Percentiles rank a stretch among this genome's conserved stretches.
Evolutionary conservation across 1,284 basidiomycete genomes (phyloP).

Genomic region (Agroathelia rolfsii): DNA sequence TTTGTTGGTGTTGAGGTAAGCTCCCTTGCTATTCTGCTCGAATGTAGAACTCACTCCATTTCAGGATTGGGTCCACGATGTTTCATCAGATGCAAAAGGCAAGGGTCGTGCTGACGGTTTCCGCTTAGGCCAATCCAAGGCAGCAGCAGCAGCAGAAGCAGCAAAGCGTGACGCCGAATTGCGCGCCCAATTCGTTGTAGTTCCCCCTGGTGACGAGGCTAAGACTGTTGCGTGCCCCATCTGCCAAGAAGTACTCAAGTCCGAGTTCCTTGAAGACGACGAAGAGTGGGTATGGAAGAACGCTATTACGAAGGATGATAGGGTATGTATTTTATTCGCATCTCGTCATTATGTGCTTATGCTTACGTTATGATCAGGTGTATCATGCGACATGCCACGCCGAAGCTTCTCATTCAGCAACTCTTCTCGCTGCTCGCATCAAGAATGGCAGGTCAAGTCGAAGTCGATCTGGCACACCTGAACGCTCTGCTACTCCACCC

Average conservation of each 20-base stretch:
- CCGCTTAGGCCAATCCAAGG: constrained; percentile 42
- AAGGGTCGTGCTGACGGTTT: constrained; percentile 48
- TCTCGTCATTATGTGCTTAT: constrained; percentile 1
- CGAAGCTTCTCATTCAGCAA: constrained; percentile 58
- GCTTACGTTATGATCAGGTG: constrained; percentile 34
- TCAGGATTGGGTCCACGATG: constrained; percentile 81
- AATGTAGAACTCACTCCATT: constrained; percentile 11
- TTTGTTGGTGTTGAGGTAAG: constrained; percentile 78
- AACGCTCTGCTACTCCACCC: constrained; percentile 27
- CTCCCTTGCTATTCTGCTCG: constrained; percentile 14
- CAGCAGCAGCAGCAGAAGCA: constrained; percentile 53
- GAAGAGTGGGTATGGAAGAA: constrained; percentile 99
- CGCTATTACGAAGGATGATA: constrained; percentile 74
- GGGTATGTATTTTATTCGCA: constrained; percentile 42
- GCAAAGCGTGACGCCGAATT: constrained; percentile 68
- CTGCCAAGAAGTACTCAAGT: constrained; percentile 90
- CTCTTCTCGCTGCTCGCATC: constrained; percentile 53
- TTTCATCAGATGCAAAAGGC: constrained; percentile 47
- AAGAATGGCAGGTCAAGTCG: constrained; percentile 46
- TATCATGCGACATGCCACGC: constrained; percentile 90
- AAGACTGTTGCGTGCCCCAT: constrained; percentile 82
- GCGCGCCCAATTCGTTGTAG: constrained; percentile 73
- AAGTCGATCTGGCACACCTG: constrained; percentile 68
- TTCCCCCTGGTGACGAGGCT: constrained; percentile 80
- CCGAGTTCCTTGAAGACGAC: constrained; percentile 91